phyloP scores from a whole-genome alignment of 805 yeast species.

The Aciculoconidium aculeatum region DNA sequence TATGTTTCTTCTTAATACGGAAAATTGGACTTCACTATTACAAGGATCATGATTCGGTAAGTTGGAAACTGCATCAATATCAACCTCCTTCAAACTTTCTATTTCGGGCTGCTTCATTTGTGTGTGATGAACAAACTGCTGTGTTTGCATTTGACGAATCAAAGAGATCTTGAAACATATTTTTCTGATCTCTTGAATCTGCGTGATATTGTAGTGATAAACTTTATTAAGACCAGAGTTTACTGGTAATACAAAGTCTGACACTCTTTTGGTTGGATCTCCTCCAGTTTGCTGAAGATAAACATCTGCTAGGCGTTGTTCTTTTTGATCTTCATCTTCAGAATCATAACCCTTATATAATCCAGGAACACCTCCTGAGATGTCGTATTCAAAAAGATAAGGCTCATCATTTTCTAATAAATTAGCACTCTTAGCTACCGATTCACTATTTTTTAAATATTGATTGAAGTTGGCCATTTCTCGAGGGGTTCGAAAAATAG shows the following conservation, averaged over 20 bases:
- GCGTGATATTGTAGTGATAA: slow-evolving; percentile 58
- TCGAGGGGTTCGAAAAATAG: slow-evolving; percentile 57
- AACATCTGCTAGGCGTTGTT: slow-evolving; percentile 30
- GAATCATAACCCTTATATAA: slow-evolving; percentile 49
- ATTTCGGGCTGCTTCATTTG: slow-evolving; percentile 68
- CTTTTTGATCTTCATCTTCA: slow-evolving; percentile 33
- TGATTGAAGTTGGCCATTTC: slow-evolving; percentile 60
- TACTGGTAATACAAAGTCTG: slow-evolving; percentile 28
- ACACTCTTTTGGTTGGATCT: slow-evolving; percentile 18
- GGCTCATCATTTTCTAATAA: slow-evolving; percentile 53
- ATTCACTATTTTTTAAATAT: slow-evolving; percentile 36
- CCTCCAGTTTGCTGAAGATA: slow-evolving; percentile 23
- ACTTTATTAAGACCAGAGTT: slow-evolving; percentile 56
- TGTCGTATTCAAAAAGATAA: slow-evolving; percentile 76
- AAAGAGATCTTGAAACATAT: slow-evolving; percentile 83
- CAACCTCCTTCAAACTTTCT: slow-evolving; percentile 56
- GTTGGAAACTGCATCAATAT: slow-evolving; percentile 79
- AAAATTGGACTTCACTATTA: slow-evolving; percentile 55
- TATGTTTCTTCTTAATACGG: slow-evolving; percentile 61
- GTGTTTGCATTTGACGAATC: slow-evolving; percentile 86
- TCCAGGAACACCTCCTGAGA: slow-evolving; percentile 73
- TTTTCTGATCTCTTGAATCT: slow-evolving; percentile 84
- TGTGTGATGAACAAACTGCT: slow-evolving; percentile 65
- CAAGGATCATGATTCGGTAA: slow-evolving; percentile 61
- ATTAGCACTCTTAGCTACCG: slow-evolving; percentile 38